phyloP scores from a whole-genome alignment of 2,329 filamentous ascomycete genomes.

The Macrophomina tecta region DNA sequence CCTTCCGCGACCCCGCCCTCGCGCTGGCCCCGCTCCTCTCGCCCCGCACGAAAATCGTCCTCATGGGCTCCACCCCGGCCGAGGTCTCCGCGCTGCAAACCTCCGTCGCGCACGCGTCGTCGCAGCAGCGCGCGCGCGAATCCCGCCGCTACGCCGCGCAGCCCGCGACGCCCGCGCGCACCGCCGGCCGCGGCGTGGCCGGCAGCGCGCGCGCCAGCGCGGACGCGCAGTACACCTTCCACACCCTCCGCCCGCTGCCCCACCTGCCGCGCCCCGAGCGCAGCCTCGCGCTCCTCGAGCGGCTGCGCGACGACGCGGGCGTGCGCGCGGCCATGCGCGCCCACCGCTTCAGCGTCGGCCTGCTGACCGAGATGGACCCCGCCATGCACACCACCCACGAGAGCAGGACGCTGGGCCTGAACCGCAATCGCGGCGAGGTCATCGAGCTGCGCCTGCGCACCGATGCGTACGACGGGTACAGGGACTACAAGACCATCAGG shows the following conservation, averaged over 20 bases:
- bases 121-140: constrained; percentile 47
- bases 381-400: constrained; percentile 81
- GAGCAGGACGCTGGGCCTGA: constrained; percentile 82
- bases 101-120: constrained; percentile 38
- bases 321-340: constrained; percentile 83
- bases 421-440: constrained; percentile 84
- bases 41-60: constrained; percentile 64
- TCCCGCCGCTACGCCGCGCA: constrained; percentile 45
- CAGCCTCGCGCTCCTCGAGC: constrained; percentile 73
- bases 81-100: constrained; percentile 63
- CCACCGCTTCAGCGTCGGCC: constrained; percentile 81
- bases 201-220: constrained; percentile 51
- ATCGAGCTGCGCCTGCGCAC: constrained; percentile 92
- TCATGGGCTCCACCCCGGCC: constrained; percentile 68
- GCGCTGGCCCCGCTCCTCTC: constrained; percentile 53
- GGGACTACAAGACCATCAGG: constrained; percentile 89
- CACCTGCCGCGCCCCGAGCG: constrained; percentile 79
- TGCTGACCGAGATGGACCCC: constrained; percentile 97
- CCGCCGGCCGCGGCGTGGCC: constrained; percentile 48
- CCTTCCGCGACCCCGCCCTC: constrained; percentile 66
- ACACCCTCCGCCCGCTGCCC: constrained; percentile 73
- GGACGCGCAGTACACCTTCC: constrained; percentile 80
- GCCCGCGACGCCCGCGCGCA: constrained; percentile 45
- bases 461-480: constrained; percentile 90
- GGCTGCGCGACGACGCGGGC: constrained; percentile 81